Percentiles rank a stretch among this genome's conserved stretches.
These are phyloP conservation scores for Physcia stellaris DNA, from an alignment of 495 filamentous ascomycete species.

Conservation along the genomic window DNA sequence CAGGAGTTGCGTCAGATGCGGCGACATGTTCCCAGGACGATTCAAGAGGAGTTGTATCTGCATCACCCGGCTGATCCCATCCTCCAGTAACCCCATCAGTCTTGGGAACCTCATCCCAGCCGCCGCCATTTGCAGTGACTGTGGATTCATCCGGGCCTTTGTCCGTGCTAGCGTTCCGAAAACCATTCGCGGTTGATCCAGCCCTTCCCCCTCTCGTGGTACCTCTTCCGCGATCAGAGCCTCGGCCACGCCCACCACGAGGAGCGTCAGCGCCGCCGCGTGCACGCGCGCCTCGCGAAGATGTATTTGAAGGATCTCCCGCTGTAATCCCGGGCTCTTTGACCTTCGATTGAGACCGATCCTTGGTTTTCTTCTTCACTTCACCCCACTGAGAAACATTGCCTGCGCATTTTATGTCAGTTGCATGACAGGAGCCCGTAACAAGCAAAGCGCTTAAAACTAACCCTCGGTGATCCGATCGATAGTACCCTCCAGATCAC, in stretches of 20 bases:
- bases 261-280: constrained; percentile 52
- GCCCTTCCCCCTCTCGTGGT: constrained; percentile 53
- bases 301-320: constrained; percentile 37
- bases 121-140: constrained; percentile 17
- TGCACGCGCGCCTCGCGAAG: constrained; percentile 49
- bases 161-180: constrained; percentile 16
- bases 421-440: constrained; percentile 7
- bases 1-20: constrained; percentile 17
- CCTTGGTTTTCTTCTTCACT: constrained; percentile 84
- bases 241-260: constrained; percentile 55
- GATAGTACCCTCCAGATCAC: constrained; percentile 72
- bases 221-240: constrained; percentile 63
- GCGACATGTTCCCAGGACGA: constrained; percentile 17
- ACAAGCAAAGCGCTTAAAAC: constrained; percentile 8
- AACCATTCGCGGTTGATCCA: constrained; percentile 42
- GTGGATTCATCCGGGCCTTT: constrained; percentile 16
- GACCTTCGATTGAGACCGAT: constrained; percentile 66
- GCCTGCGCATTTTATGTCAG: constrained; percentile 36
- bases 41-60: constrained; percentile 28
- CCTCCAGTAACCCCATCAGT: constrained; percentile 13
- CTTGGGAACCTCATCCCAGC: constrained; percentile 18
- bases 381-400: constrained; percentile 88
- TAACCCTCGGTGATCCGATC: constrained; percentile 85
- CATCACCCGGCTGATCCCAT: constrained; percentile 25
- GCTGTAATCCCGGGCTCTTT: constrained; percentile 46